Conservation (phyloP, 352 stramenopile species). For the Stramenopiles sp. region DNA sequence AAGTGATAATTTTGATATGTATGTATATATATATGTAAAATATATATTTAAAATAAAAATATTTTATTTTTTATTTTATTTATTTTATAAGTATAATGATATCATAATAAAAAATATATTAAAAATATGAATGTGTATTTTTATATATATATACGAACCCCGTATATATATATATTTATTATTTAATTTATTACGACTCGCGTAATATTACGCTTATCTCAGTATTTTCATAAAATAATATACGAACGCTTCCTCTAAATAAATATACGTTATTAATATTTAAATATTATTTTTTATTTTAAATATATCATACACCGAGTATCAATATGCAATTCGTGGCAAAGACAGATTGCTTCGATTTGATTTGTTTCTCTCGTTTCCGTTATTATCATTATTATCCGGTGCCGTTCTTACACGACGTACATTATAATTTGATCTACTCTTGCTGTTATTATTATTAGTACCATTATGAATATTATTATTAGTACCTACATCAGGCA, state of each 20-base stretch:
- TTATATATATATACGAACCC: too few species aligned
- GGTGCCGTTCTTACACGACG: background rate
- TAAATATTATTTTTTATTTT: background rate
- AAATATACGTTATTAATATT: background rate
- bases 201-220: too few species aligned
- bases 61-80: background rate
- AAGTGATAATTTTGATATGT: too few species aligned
- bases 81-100: too few species aligned
- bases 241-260: background rate
- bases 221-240: too few species aligned
- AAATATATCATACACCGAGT: background rate
- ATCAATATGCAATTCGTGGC: background rate
- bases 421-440: too few species aligned
- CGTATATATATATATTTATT: too few species aligned
- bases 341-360: background rate
- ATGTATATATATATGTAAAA: background rate
- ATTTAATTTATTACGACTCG: too few species aligned
- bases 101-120: too few species aligned
- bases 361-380: background rate
- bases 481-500: background rate
- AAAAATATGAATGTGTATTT: too few species aligned
- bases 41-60: background rate
- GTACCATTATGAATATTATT: background rate
- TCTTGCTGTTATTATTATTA: background rate
- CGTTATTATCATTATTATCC: background rate